Percentiles rank a stretch among this genome's conserved stretches.
These are phyloP conservation scores for Melampsora americana DNA, from an alignment of 1,284 basidiomycete genomes.

Conservation along the genomic window DNA sequence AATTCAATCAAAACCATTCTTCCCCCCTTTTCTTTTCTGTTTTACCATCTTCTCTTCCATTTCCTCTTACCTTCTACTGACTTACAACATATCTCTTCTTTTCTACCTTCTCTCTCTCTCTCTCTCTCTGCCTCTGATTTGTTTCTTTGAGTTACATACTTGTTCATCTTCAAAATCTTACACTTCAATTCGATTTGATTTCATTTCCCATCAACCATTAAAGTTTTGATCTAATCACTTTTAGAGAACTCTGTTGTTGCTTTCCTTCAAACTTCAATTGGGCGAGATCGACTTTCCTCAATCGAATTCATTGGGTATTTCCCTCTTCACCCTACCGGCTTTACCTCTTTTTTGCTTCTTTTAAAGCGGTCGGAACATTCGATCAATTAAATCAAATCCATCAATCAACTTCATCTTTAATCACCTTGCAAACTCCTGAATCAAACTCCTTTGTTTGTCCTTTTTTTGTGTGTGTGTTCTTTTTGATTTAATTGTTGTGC, in stretches of 20 bases:
- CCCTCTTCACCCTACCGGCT: not conserved
- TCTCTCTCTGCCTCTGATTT: slow-evolving; percentile 27
- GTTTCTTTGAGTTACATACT: not conserved
- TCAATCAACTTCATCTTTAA: too few relatives aligned
- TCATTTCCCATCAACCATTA: not conserved
- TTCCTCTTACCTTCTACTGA: not conserved
- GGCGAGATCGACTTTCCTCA: not conserved
- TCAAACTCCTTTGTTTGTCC: slow-evolving; percentile 27
- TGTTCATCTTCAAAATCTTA: not conserved
- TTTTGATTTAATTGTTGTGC: too few relatives aligned
- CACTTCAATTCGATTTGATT: not conserved
- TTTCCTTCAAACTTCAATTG: not conserved
- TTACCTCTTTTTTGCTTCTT: not conserved
- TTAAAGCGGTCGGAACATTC: not conserved
- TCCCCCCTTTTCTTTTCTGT: not conserved
- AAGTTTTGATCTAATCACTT: too few relatives aligned
- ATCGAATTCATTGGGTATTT: too few relatives aligned
- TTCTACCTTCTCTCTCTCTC: slow-evolving; percentile 14
- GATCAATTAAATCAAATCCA: too few relatives aligned
- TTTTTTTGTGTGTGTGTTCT: slow-evolving; percentile 4
- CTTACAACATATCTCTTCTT: not conserved
- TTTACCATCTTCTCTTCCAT: slow-evolving; percentile 8
- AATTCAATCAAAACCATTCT: too few relatives aligned
- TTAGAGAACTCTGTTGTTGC: not conserved
- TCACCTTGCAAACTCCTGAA: too few relatives aligned